Percentiles rank a stretch among this genome's conserved stretches.
Conservation (phyloP, 345 rosid species). For the Ricinus communis region DNA sequence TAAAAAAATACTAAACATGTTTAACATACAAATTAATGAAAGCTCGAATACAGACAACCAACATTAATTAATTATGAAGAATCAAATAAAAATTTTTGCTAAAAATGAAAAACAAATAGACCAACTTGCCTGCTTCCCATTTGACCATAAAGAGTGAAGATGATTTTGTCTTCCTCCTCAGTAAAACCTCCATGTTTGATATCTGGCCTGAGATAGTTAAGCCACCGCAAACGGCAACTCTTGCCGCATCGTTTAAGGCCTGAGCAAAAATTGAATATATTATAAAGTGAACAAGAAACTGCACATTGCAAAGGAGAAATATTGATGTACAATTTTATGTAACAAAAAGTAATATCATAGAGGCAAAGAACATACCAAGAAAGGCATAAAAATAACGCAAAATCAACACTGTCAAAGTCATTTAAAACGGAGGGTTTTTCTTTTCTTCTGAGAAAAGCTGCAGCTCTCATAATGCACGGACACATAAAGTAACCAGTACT, state of each 20-base stretch:
- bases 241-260: conserved; percentile 75
- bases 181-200: conserved; percentile 73
- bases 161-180: conserved; percentile 62
- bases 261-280: too few species aligned
- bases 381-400: not conserved
- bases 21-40: too few species aligned
- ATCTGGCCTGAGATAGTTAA: conserved; percentile 74
- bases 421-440: not conserved
- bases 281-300: too few species aligned
- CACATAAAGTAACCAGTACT: not conserved
- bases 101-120: not conserved
- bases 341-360: not conserved
- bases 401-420: not conserved
- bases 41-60: too few species aligned
- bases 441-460: too few species aligned
- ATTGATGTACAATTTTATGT: not conserved
- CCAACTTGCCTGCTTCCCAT: conserved; percentile 66
- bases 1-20: too few species aligned
- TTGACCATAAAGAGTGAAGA: conserved; percentile 48
- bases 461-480: not conserved
- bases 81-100: conserved; percentile 27
- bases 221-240: conserved; percentile 82
- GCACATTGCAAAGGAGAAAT: not conserved
- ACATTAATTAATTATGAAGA: not conserved
- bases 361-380: conserved; percentile 7